These are phyloP conservation scores for Phaeosphaeriaceae sp. DNA, from an alignment of 2,329 filamentous ascomycete species.

Conservation along the genomic window DNA sequence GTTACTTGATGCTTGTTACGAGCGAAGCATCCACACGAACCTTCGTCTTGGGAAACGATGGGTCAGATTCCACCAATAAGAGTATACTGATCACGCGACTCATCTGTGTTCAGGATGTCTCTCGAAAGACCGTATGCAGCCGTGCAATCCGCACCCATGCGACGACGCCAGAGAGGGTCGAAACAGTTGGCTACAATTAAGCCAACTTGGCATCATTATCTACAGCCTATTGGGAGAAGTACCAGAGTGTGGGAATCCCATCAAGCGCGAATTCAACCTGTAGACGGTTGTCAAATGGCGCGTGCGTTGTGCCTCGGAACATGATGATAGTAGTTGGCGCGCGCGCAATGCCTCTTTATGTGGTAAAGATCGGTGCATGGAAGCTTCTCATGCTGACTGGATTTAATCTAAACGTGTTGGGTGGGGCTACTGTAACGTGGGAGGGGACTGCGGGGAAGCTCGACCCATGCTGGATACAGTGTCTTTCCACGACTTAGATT, in stretches of 20 bases:
- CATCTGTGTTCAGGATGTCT: neutral
- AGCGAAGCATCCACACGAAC: neutral
- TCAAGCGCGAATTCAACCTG: too few relatives aligned
- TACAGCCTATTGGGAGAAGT: neutral
- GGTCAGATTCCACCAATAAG: neutral
- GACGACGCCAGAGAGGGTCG: too few relatives aligned
- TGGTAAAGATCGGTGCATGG: neutral
- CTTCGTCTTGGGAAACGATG: neutral
- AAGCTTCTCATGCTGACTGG: neutral
- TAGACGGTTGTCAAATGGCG: too few relatives aligned
- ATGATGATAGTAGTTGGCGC: neutral
- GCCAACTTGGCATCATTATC: neutral
- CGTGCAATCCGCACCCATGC: too few relatives aligned
- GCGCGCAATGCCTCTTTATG: neutral
- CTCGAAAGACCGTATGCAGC: neutral
- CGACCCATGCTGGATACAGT: neutral
- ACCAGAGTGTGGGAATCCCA: neutral
- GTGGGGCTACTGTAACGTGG: neutral
- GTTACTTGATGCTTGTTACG: neutral
- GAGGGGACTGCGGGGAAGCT: neutral
- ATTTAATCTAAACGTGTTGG: neutral
- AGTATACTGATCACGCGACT: neutral
- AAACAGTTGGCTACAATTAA: too few relatives aligned
- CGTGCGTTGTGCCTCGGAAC: neutral
- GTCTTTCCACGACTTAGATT: neutral